A percentile compares a stretch with the other conserved stretches of the same genome.
Conservation (phyloP, 768 basidiomycete genomes). For the Lentinus tigrinus region DNA sequence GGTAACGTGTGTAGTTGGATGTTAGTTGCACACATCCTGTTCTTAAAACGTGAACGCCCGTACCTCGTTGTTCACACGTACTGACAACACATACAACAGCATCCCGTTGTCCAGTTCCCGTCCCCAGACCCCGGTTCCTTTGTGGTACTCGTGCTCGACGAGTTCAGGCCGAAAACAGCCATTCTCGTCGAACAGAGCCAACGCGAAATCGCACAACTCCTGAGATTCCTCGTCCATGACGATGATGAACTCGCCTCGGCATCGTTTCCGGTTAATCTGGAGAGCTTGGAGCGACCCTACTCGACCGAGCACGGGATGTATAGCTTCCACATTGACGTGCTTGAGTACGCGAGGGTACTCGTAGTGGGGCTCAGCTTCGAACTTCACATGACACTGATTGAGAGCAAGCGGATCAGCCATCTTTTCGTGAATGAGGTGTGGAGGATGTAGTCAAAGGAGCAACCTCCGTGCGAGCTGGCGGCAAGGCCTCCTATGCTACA, state of each 20-base stretch:
- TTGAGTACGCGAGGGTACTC: slow-evolving; percentile 2
- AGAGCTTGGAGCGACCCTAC: slow-evolving; percentile 11
- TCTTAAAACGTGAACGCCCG: too few relatives aligned
- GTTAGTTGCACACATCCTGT: background rate
- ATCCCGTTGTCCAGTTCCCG: slow-evolving; percentile 27
- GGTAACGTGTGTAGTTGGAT: background rate
- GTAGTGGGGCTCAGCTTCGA: background rate
- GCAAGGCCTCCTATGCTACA: too few relatives aligned
- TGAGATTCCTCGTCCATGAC: slow-evolving; percentile 31
- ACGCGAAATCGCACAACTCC: slow-evolving; percentile 33
- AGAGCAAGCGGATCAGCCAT: background rate
- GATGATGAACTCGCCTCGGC: slow-evolving; percentile 1
- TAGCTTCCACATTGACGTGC: slow-evolving; percentile 1
- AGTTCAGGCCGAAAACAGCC: slow-evolving; percentile 25
- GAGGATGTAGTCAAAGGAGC: too few relatives aligned
- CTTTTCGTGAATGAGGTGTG: background rate
- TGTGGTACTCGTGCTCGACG: slow-evolving; percentile 27
- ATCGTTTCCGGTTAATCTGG: slow-evolving; percentile 6
- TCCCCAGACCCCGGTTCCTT: slow-evolving; percentile 34
- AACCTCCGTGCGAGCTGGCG: too few relatives aligned
- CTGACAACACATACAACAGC: slow-evolving; percentile 29
- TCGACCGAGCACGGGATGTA: slow-evolving; percentile 6
- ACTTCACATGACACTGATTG: background rate
- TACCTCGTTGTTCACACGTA: slow-evolving; percentile 27
- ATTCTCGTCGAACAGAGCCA: slow-evolving; percentile 30